Evolutionary conservation across 2,329 filamentous ascomycete species (phyloP), one percentile per base, ranked within the genome.

Genomic region (Aspergillus awamori): DNA sequence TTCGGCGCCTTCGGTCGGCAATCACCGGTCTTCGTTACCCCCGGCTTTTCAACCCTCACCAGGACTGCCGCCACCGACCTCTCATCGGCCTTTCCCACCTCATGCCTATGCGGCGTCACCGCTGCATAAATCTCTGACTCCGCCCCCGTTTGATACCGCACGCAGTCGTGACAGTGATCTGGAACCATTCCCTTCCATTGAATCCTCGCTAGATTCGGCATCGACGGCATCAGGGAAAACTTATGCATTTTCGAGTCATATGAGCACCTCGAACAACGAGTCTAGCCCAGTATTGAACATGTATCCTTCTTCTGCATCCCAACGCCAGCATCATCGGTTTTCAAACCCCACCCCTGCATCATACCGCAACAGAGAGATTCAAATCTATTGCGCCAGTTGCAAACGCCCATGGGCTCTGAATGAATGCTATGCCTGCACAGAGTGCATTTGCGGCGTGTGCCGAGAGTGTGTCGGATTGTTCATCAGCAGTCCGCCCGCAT

Each of bases 361-460:
- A 7, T 78, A 76, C 64, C 76, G 76, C 62, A 77, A 69, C 58
- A 77, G 73, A 59, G 79, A 81, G 10, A 89, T 94, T 3, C 91
- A 96, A 74, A 96, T 98, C 45, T 97, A 96, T 74, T 98, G 94
- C 75, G 91, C 93, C 20, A 91, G 90, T 52, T 98, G 94, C 73
- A 88, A 91, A 65, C 87, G 89, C 39, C 82, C 93, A 17, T 93
- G 89, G 55, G 81, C 89, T 10, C 81, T 98, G 26, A 89, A 88
- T 70, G 90, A 94, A 70, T 95, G 92, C 36, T 97, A 93, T 72
- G 94, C 94, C 22, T 98, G 94, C 76, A 97, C 93, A 1, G 93
- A 97, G 76, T 98, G 95, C 76, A 96, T 98, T 65, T 96, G 92
- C 74, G 94, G 93, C 15, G 85, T 98, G 53, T 98, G 95, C 76